phyloP scores from a whole-genome alignment of 495 filamentous ascomycete genomes.

The Tuber calosporum region DNA sequence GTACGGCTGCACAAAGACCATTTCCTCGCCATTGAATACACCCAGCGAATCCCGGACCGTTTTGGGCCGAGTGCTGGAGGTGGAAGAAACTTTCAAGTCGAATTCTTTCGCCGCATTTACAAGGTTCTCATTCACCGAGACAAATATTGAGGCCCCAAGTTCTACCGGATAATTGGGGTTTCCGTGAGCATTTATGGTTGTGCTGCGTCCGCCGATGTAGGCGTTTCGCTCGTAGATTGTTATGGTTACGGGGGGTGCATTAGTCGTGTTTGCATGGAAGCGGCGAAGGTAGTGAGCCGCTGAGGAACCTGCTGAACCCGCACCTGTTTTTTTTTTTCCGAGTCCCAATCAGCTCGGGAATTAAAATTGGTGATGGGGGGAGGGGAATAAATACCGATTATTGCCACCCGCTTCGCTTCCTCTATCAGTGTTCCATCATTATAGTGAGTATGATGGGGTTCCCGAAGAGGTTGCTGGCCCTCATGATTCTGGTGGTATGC shows the following conservation, averaged over 20 bases:
- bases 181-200: slow-evolving; percentile 74
- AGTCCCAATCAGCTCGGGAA: not conserved
- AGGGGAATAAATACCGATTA: slow-evolving; percentile 26
- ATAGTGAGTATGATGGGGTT: not conserved
- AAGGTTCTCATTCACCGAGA: slow-evolving; percentile 75
- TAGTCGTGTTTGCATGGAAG: slow-evolving; percentile 53
- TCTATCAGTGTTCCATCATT: not conserved
- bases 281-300: slow-evolving; percentile 73
- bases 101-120: slow-evolving; percentile 66
- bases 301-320: slow-evolving; percentile 81
- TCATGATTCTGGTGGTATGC: slow-evolving; percentile 18
- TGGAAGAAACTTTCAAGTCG: slow-evolving; percentile 50
- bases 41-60: slow-evolving; percentile 44
- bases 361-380: not conserved
- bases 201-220: slow-evolving; percentile 80
- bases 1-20: slow-evolving; percentile 57
- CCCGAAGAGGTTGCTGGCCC: slow-evolving; percentile 14
- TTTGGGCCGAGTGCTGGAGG: slow-evolving; percentile 25
- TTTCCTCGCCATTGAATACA: slow-evolving; percentile 68
- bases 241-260: slow-evolving; percentile 55
- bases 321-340: slow-evolving; percentile 52
- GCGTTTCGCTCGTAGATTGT: slow-evolving; percentile 78
- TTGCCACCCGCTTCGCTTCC: slow-evolving; percentile 35
- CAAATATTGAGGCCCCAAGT: slow-evolving; percentile 87
- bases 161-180: slow-evolving; percentile 67